Base-by-base conservation (phyloP, 1,284 basidiomycete species). In the Sanguinoderma infundibulare region DNA sequence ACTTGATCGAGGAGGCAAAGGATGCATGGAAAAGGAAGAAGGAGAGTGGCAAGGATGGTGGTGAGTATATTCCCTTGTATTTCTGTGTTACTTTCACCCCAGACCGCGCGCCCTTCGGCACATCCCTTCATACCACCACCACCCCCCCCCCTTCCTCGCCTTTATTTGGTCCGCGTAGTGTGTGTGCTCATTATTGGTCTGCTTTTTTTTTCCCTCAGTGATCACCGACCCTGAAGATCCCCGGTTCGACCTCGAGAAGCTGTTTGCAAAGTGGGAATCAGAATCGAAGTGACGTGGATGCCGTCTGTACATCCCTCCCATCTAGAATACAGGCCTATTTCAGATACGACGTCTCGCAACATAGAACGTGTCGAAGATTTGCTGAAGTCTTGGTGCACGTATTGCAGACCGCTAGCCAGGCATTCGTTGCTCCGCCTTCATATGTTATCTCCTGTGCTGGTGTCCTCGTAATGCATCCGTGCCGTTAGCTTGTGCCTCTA, bases 231-330 rank as follows among this genome's bases (percentile, higher is more conserved):
- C 96, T 53, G 96, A 98, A 73, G 90, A 97, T 79, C 94, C 96
- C 65, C 89, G 87, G 68, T 99, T 99, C 80, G 96, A 99, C 83
- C 83, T 98, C 74, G 97, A 98, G 83, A 95, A 95, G 80, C 81
- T 98, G 67, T 75, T 98, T 75, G 81, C 81, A 53, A 86, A 87
- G 74, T 90, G 87, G 84, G 91, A 92, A 76, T 84, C 82, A 70
- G 84, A 87, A 52, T 77, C 79, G 70, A 77, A 78, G 78, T 82
- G 76, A 74, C 57, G 53, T 63, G 63, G 62, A 61, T 52, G 63
- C 36, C 46, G 57, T 46, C 52, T 59, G 57, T 62, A 57, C 51
- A 56, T 54, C 59, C 58, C 36, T 50, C 24, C 53, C 59, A 57
- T 50, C 56, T 67, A 65, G 61, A 67, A 62, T 63, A 55, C 61